Conservation (phyloP, 139 green algal species). For the Zygnema cylindricum region DNA sequence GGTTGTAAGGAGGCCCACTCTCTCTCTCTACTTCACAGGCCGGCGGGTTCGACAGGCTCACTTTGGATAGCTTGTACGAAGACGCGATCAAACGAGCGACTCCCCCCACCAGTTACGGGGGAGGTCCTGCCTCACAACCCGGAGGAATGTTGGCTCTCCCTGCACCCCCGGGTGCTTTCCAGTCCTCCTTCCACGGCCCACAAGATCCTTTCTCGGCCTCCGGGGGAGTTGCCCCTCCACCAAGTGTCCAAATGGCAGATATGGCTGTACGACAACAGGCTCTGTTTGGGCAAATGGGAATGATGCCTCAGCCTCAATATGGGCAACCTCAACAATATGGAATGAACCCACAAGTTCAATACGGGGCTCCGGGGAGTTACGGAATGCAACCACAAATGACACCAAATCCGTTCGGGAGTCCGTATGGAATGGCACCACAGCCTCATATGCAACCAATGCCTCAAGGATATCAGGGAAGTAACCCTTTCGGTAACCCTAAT, state of each 20-base stretch:
- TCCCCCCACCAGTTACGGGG: background rate
- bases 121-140: background rate
- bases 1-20: too few relatives aligned
- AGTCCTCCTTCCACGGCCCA: conserved; percentile 24
- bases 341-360: too few relatives aligned
- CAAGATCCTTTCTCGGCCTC: conserved; percentile 55
- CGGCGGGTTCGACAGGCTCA: conserved; percentile 55
- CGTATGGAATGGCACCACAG: conserved; percentile 11
- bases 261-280: conserved; percentile 53
- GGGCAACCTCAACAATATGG: background rate
- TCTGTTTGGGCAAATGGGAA: conserved; percentile 5
- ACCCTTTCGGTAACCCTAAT: conserved; percentile 43
- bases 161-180: conserved; percentile 26
- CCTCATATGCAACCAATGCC: background rate
- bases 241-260: conserved; percentile 50
- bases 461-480: conserved; percentile 13
- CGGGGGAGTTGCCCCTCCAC: conserved; percentile 32
- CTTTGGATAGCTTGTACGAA: conserved; percentile 60
- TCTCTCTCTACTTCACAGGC: too few relatives aligned
- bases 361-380: background rate
- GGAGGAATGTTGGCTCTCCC: conserved; percentile 28
- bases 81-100: conserved; percentile 47
- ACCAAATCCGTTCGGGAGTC: conserved; percentile 38
- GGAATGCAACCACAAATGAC: conserved; percentile 27
- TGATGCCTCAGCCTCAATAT: background rate